Evolutionary conservation across 345 rosid species (phyloP).

Genomic region (Salix caprea): DNA sequence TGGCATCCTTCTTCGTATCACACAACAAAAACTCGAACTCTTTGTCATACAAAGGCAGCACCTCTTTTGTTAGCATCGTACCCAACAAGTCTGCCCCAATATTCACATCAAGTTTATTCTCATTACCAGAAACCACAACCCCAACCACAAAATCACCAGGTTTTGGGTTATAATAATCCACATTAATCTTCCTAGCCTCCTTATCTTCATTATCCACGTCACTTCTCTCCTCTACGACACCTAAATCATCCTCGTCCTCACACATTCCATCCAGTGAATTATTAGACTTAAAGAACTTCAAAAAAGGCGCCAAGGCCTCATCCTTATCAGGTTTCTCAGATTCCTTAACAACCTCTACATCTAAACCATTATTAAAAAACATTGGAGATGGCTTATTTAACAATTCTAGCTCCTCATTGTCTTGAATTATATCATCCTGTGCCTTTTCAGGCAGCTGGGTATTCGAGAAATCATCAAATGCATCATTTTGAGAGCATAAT

Average conservation of each 20-base stretch:
- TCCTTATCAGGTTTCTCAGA: constrained; percentile 35
- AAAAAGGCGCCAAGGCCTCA: constrained; percentile 71
- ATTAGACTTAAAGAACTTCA: constrained; percentile 67
- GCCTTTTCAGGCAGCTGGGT: constrained; percentile 31
- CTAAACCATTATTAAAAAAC: constrained; percentile 22
- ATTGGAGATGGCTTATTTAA: constrained; percentile 57
- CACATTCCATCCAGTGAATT: constrained; percentile 27
- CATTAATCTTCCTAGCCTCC: constrained; percentile 41
- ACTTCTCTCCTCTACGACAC: constrained; percentile 19
- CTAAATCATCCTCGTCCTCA: constrained; percentile 25
- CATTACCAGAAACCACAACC: constrained; percentile 96
- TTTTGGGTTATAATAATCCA: constrained; percentile 76
- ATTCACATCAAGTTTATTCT: constrained; percentile 82
- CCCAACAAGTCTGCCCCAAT: constrained; percentile 86
- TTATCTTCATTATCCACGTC: constrained; percentile 13
- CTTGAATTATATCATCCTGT: constrained; percentile 21
- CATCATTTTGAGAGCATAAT: constrained; percentile 39
- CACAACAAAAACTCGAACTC: constrained; percentile 66
- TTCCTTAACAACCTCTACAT: constrained; percentile 27
- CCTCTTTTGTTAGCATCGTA: constrained; percentile 93
- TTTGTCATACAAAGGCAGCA: constrained; percentile 69
- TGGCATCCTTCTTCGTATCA: constrained; percentile 55
- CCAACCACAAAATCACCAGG: constrained; percentile 85
- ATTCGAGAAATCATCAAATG: constrained; percentile 26
- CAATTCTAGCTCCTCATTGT: constrained; percentile 61